These are phyloP conservation scores for Zasmidium angulare DNA, from an alignment of 2,329 filamentous ascomycete species.

Conservation along the genomic window DNA sequence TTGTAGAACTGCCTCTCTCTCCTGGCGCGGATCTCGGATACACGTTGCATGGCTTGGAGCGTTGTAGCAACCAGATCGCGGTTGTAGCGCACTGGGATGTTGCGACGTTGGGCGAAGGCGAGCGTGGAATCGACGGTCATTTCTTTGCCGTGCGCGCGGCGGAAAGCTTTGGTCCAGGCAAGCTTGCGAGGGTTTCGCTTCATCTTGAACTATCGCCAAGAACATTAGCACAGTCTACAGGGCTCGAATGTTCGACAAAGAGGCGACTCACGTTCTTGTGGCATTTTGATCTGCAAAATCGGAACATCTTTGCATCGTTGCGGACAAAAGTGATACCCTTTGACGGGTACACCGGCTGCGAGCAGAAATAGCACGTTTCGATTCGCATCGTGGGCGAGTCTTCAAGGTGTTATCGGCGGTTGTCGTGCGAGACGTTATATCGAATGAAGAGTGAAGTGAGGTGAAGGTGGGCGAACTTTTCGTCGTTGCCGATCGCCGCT, in stretches of 20 bases:
- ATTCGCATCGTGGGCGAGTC: constrained; percentile 42
- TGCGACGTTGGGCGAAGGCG: constrained; percentile 87
- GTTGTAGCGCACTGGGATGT: constrained; percentile 94
- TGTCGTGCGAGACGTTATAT: neutral
- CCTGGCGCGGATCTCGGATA: constrained; percentile 78
- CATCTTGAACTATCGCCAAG: constrained; percentile 75
- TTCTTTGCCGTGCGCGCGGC: constrained; percentile 74
- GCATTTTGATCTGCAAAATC: constrained; percentile 67
- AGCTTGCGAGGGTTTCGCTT: constrained; percentile 96
- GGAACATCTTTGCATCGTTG: constrained; percentile 65
- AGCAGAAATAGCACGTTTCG: constrained; percentile 72
- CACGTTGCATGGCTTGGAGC: constrained; percentile 85
- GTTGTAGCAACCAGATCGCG: constrained; percentile 85
- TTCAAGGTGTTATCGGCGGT: neutral
- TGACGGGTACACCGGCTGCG: constrained; percentile 64
- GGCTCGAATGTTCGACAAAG: too few relatives aligned
- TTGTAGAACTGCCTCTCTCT: constrained; percentile 93
- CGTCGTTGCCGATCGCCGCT: neutral
- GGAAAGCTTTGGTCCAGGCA: constrained; percentile 95
- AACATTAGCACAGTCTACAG: too few relatives aligned
- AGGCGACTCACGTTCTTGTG: constrained; percentile 54
- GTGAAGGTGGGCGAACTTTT: constrained; percentile 5
- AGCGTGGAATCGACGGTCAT: constrained; percentile 94
- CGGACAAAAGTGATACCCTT: constrained; percentile 67
- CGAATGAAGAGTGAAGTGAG: constrained; percentile 1